Base-by-base conservation (phyloP, 208 protist species). In the Kentomonas sorsogonicus region DNA sequence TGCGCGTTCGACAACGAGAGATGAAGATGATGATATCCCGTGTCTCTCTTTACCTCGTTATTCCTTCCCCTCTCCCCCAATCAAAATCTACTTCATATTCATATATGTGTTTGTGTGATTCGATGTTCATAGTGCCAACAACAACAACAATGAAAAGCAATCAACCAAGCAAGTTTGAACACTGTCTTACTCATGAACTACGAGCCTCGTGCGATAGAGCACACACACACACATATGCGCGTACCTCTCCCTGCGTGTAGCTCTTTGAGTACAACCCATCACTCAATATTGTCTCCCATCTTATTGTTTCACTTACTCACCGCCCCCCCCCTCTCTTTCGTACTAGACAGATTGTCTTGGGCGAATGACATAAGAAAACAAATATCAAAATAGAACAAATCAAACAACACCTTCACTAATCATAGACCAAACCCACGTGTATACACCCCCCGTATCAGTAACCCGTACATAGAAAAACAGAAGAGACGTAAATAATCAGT, bases 231-330 rank as follows among this genome's bases (percentile, higher is more conserved):
- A 41, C 20, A 41, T 22, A 41, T 16, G 20, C 3, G 20, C 11
- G 20, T 2, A 41, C 3, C 13, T n/a, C 13, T n/a, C n/a, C n/a
- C n/a, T n/a, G n/a, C n/a, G n/a, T n/a, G n/a, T n/a, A n/a, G n/a
- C 11, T 41, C 20, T 16, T 22, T 41, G 20, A n/a, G 20, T 18
- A 2, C 1, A 22, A 9, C 13, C 15, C 11, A 38, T 5, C 5
- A 38, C 33, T 15, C 11, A 15, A 38, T 7, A 45, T 45, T 40
- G n/a, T 22, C 23, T 55, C 27, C 23, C 30, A 31, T 55, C 15
- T 43, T 40, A 16, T 39, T 55, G 18, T 43, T 55, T 55, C 18
- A 4, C 18, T 44, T 22, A 6, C 31, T 43, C 27, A 41, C 33
- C 6, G 6, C 3, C 18, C 30, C 5, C 50, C 39, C 33, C 22